A percentile compares a stretch with the other conserved stretches of the same genome.
Evolutionary conservation across 2,329 filamentous ascomycete species (phyloP).

Genomic region (Periconia sp.): DNA sequence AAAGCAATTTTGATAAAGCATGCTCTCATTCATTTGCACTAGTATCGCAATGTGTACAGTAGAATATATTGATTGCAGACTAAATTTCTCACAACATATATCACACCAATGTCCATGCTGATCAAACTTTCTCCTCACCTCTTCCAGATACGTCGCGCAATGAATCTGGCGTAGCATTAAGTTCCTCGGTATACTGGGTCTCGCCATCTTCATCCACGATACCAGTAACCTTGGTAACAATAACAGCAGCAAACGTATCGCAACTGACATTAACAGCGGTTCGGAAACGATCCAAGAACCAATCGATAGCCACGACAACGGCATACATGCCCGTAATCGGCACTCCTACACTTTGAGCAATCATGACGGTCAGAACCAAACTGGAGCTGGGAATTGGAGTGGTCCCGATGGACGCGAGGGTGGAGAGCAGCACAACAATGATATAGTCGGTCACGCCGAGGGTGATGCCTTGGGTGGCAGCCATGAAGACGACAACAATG

Average conservation of each 20-base stretch:
- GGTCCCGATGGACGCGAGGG: slow-evolving; percentile 56
- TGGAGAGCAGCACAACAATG: slow-evolving; percentile 53
- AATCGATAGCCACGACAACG: slow-evolving; percentile 58
- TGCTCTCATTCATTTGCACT: too few species aligned
- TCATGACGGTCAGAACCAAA: slow-evolving; percentile 56
- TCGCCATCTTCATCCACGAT: slow-evolving; percentile 27
- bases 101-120: background rate
- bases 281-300: slow-evolving; percentile 60
- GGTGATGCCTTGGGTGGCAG: slow-evolving; percentile 52
- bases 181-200: background rate
- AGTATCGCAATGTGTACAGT: too few species aligned
- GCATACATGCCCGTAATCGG: slow-evolving; percentile 54
- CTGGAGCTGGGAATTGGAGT: slow-evolving; percentile 58
- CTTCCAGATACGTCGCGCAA: background rate
- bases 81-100: background rate
- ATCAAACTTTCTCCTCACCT: background rate
- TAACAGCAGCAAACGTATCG: slow-evolving; percentile 50
- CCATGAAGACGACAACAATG: slow-evolving; percentile 56
- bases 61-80: too few species aligned
- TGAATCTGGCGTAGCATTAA: background rate
- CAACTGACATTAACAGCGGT: slow-evolving; percentile 55
- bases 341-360: slow-evolving; percentile 50
- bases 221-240: slow-evolving; percentile 46
- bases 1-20: too few species aligned
- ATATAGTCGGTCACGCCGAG: slow-evolving; percentile 52